Percentiles rank a stretch among this genome's conserved stretches.
phyloP scores from a whole-genome alignment of 768 basidiomycete species.

The Phlebiopsis gigantea region DNA sequence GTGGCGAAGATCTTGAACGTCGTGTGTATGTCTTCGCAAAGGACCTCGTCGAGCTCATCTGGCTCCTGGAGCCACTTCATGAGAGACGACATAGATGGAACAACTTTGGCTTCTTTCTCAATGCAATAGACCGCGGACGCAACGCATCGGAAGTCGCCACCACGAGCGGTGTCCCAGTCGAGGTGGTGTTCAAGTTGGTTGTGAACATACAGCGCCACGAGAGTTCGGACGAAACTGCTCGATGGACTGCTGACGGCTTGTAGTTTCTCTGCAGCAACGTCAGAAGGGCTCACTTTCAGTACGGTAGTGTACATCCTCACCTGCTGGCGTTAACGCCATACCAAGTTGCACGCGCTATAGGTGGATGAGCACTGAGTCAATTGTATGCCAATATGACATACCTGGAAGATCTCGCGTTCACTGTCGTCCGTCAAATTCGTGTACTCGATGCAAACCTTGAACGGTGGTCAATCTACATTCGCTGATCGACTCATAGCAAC shows the following conservation, averaged over 20 bases:
- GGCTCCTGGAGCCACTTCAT: constrained; percentile 23
- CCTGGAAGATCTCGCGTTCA: constrained; percentile 74
- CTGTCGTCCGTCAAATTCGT: constrained; percentile 40
- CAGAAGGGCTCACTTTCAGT: background rate
- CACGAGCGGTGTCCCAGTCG: constrained; percentile 33
- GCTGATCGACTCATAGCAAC: background rate
- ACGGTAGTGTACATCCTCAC: constrained; percentile 24
- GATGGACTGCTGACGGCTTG: constrained; percentile 59
- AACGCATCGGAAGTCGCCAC: constrained; percentile 31
- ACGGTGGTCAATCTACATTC: background rate
- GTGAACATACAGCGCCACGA: constrained; percentile 43
- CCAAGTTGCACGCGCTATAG: constrained; percentile 69
- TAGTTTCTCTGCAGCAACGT: constrained; percentile 47
- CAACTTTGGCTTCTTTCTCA: constrained; percentile 19
- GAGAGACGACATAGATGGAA: constrained; percentile 16
- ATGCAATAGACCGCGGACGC: constrained; percentile 28
- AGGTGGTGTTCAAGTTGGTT: constrained; percentile 29
- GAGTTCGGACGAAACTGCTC: constrained; percentile 50
- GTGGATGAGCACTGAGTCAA: background rate
- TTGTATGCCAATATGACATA: constrained; percentile 21
- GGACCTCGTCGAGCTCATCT: constrained; percentile 24
- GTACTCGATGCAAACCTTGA: constrained; percentile 69
- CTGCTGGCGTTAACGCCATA: constrained; percentile 70
- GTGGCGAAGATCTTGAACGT: constrained; percentile 43
- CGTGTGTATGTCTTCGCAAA: constrained; percentile 30